Conservation (phyloP, 805 yeast species). For the Teunomyces atbi region DNA sequence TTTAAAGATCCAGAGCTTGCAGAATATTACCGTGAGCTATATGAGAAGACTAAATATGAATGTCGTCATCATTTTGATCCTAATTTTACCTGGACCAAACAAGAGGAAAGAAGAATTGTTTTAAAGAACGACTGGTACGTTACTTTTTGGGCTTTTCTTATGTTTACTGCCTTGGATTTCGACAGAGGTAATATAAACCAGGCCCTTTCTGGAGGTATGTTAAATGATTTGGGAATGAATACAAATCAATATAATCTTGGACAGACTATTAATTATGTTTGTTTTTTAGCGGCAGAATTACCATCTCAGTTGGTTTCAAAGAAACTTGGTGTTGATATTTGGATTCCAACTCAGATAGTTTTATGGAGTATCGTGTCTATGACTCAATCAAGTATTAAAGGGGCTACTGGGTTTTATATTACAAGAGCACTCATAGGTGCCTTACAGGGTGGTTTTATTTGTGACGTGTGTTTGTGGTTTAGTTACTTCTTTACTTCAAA, state of each 20-base stretch:
- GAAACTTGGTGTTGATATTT: constrained; percentile 23
- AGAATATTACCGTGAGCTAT: constrained; percentile 42
- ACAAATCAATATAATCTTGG: constrained; percentile 26
- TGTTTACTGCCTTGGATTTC: constrained; percentile 23
- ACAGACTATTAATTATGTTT: constrained; percentile 19
- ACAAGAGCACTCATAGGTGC: constrained; percentile 24
- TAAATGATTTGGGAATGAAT: constrained; percentile 19
- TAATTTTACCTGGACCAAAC: constrained; percentile 34
- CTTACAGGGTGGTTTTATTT: constrained; percentile 41
- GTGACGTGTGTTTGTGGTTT: constrained; percentile 62
- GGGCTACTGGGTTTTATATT: constrained; percentile 17
- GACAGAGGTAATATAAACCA: constrained; percentile 25
- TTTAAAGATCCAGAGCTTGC: constrained; percentile 45
- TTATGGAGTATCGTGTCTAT: constrained; percentile 24
- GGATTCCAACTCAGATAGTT: constrained; percentile 23
- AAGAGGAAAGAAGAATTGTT: constrained; percentile 19
- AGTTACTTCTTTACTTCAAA: constrained; percentile 61
- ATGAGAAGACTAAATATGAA: constrained; percentile 52
- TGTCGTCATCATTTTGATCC: constrained; percentile 59
- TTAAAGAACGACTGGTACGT: constrained; percentile 23
- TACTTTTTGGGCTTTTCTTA: constrained; percentile 20
- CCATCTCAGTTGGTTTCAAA: constrained; percentile 27
- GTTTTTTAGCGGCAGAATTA: constrained; percentile 23
- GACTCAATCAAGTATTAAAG: constrained; percentile 17
- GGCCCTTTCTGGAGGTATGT: constrained; percentile 23